These are phyloP conservation scores for Fusarium poae DNA, from an alignment of 2,329 filamentous ascomycete species.

Conservation along the genomic window DNA sequence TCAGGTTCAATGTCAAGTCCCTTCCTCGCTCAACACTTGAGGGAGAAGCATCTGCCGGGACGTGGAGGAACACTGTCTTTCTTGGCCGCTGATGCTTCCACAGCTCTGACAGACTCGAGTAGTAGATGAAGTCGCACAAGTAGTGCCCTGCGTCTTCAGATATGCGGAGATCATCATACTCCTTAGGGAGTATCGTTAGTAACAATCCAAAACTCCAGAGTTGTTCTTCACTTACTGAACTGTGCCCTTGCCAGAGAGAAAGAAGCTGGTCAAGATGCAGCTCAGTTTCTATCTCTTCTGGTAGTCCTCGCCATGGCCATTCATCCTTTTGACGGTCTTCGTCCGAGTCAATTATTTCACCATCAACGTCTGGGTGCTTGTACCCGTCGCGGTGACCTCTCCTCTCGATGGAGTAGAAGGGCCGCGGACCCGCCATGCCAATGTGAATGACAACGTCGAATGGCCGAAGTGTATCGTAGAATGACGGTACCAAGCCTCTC, in stretches of 20 bases:
- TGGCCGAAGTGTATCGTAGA: conserved; percentile 64
- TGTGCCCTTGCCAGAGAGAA: conserved; percentile 65
- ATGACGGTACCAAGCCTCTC: conserved; percentile 70
- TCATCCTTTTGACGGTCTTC: conserved; percentile 62
- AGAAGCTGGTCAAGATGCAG: conserved; percentile 70
- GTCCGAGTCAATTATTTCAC: conserved; percentile 67
- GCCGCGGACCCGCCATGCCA: conserved; percentile 77
- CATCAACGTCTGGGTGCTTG: conserved; percentile 76
- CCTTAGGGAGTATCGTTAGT: conserved; percentile 48
- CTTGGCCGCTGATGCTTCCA: conserved; percentile 60
- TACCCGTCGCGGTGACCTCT: conserved; percentile 80
- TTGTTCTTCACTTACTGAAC: conserved; percentile 58
- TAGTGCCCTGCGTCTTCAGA: conserved; percentile 80
- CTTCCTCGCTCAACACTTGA: conserved; percentile 62
- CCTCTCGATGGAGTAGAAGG: conserved; percentile 78
- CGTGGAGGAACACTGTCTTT: conserved; percentile 78
- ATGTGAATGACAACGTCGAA: conserved; percentile 81
- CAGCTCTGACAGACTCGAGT: conserved; percentile 72
- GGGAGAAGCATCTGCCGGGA: conserved; percentile 71
- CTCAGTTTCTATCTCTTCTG: conserved; percentile 68
- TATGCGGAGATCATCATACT: conserved; percentile 65
- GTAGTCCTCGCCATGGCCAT: conserved; percentile 68
- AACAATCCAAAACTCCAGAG: background rate
- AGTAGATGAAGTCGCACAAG: conserved; percentile 85
- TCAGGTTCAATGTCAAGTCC: conserved; percentile 66